Percentiles rank a stretch among this genome's conserved stretches.
Conservation (phyloP, 139 green algal species). For the Chlamydomonas sphaeroides region DNA sequence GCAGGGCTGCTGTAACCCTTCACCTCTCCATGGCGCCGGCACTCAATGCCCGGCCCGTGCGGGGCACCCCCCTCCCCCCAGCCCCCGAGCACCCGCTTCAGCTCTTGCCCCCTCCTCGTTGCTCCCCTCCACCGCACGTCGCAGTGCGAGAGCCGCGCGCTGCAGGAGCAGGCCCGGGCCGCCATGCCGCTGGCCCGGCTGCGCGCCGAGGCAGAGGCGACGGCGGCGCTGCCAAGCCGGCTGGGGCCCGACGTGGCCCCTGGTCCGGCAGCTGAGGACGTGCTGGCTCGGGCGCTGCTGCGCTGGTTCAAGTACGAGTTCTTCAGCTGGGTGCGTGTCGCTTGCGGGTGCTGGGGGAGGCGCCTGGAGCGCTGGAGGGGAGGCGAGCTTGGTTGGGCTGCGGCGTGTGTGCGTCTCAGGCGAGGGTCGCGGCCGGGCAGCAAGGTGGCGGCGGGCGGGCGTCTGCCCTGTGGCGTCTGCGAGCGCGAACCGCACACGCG, state of each 20-base stretch:
- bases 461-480: neutral
- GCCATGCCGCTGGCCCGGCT: constrained; percentile 66
- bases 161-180: constrained; percentile 58
- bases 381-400: too few relatives aligned
- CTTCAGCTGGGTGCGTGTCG: constrained; percentile 73
- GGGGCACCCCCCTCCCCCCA: too few relatives aligned
- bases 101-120: too few relatives aligned
- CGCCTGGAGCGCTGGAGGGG: too few relatives aligned
- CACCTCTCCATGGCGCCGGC: too few relatives aligned
- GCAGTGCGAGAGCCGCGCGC: constrained; percentile 42
- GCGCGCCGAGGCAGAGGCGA: constrained; percentile 25
- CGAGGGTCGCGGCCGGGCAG: too few relatives aligned
- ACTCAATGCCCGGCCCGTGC: too few relatives aligned
- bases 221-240: constrained; percentile 20
- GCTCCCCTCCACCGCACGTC: too few relatives aligned
- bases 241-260: constrained; percentile 41
- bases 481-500: neutral
- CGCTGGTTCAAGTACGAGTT: constrained; percentile 82
- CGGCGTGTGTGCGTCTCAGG: too few relatives aligned
- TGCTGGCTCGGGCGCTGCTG: constrained; percentile 57
- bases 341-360: neutral
- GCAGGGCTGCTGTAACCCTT: too few relatives aligned
- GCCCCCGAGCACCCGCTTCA: too few relatives aligned
- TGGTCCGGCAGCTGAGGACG: constrained; percentile 47
- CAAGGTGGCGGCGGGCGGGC: too few relatives aligned